Conservation (phyloP, 441 rosid species). For the Adansonia gregorii region DNA sequence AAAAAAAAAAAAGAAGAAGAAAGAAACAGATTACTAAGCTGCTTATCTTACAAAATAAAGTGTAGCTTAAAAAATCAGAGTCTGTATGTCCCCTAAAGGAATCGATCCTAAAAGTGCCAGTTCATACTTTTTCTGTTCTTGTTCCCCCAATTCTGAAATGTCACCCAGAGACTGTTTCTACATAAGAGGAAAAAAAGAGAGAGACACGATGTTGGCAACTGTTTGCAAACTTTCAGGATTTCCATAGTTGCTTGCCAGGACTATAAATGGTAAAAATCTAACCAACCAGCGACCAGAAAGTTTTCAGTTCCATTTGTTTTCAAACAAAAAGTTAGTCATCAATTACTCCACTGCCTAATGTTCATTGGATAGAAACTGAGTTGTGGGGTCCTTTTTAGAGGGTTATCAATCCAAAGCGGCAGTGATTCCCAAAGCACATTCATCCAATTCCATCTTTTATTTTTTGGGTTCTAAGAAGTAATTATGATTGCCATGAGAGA, state of each 20-base stretch:
- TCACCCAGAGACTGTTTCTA: not conserved
- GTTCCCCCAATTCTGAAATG: not conserved
- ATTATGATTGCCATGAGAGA: constrained; percentile 10
- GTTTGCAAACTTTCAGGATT: not conserved
- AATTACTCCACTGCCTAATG: not conserved
- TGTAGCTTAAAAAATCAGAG: not conserved
- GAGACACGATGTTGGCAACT: not conserved
- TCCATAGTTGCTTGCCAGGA: not conserved
- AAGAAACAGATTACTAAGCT: too few species aligned
- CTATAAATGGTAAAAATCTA: not conserved
- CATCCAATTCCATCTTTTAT: not conserved
- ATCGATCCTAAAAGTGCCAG: not conserved
- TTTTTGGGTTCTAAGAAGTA: not conserved
- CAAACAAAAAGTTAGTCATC: constrained; percentile 17
- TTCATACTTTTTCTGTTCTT: not conserved
- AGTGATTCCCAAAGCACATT: too few species aligned
- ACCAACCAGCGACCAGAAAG: not conserved
- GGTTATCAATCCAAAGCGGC: not conserved
- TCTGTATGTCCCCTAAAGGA: not conserved
- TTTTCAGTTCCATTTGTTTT: constrained; percentile 29
- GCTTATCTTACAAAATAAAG: not conserved
- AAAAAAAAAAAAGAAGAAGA: too few species aligned
- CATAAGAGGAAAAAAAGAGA: not conserved
- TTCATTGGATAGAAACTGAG: constrained; percentile 35
- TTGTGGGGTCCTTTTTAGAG: constrained; percentile 17